Conservation (phyloP, 768 basidiomycete genomes). For the Pleurotus cornucopiae region DNA sequence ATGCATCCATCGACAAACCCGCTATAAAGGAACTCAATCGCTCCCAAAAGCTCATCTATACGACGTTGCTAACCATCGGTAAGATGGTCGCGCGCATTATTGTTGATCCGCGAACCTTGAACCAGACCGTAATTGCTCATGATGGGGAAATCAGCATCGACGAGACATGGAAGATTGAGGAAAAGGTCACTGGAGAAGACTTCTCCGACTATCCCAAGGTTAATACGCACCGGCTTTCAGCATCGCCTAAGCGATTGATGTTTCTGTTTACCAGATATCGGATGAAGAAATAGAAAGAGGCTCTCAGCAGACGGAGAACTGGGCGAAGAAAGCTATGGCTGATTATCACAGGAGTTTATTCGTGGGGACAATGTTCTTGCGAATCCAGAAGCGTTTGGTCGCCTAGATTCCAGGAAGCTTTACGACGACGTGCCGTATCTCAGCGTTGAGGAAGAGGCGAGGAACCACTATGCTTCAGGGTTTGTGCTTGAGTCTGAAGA, state of each 20-base stretch:
- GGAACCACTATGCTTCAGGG: neutral
- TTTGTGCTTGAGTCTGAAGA: no score
- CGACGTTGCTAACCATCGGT: neutral
- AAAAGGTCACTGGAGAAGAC: neutral
- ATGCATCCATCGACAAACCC: neutral
- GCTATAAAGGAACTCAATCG: neutral
- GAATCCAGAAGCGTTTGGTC: neutral
- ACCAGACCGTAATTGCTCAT: neutral
- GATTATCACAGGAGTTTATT: neutral
- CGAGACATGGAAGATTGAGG: neutral
- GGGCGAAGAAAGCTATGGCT: neutral
- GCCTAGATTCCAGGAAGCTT: neutral
- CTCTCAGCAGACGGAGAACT: neutral
- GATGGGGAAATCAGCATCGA: neutral
- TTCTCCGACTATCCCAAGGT: conserved; percentile 4
- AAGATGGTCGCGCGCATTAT: neutral
- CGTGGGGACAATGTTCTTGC: neutral
- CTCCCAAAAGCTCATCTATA: neutral
- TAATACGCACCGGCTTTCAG: no score
- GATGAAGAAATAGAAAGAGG: neutral
- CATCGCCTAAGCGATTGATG: no score
- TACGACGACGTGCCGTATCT: neutral
- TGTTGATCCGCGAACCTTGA: neutral
- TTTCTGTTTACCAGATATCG: neutral
- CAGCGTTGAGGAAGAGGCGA: neutral